A percentile compares a stretch with the other conserved stretches of the same genome.
These are phyloP conservation scores for Trichosporon sp. DNA, from an alignment of 1,284 basidiomycete species.

Conservation along the genomic window DNA sequence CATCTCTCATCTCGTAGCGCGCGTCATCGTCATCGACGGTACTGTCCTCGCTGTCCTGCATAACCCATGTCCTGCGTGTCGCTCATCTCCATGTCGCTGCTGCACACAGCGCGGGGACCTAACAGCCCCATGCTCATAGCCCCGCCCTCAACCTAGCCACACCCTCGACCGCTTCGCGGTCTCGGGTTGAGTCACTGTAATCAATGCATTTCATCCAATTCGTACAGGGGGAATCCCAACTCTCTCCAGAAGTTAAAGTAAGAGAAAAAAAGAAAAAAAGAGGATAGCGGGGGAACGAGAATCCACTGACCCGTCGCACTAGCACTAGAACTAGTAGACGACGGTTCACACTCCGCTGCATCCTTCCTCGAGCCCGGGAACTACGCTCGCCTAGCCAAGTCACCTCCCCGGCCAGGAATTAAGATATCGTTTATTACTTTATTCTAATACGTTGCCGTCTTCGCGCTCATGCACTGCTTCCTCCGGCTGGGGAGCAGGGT, in stretches of 20 bases:
- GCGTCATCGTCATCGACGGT: neutral
- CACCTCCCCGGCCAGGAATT: neutral
- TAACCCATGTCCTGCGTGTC: neutral
- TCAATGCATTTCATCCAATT: slow-evolving; percentile 40
- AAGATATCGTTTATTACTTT: neutral
- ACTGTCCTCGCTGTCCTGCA: neutral
- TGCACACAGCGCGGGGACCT: no score
- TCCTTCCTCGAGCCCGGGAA: no score
- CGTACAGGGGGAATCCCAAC: slow-evolving; percentile 34
- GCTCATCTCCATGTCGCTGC: no score
- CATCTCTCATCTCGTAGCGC: neutral
- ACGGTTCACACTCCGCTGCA: neutral
- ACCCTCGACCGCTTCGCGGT: no score
- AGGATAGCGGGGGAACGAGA: neutral
- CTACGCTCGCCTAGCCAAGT: no score
- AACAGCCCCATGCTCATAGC: no score
- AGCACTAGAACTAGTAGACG: no score
- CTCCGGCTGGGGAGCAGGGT: no score
- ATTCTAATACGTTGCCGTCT: neutral
- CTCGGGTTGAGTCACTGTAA: slow-evolving; percentile 22
- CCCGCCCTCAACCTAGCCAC: no score
- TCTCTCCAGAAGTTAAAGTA: slow-evolving; percentile 22
- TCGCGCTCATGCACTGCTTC: no score
- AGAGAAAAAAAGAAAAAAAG: neutral
- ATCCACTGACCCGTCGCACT: no score